Percentiles rank a stretch among this genome's conserved stretches.
Evolutionary conservation across 2,329 filamentous ascomycete genomes (phyloP).

Genomic region (Curvularia sp.): DNA sequence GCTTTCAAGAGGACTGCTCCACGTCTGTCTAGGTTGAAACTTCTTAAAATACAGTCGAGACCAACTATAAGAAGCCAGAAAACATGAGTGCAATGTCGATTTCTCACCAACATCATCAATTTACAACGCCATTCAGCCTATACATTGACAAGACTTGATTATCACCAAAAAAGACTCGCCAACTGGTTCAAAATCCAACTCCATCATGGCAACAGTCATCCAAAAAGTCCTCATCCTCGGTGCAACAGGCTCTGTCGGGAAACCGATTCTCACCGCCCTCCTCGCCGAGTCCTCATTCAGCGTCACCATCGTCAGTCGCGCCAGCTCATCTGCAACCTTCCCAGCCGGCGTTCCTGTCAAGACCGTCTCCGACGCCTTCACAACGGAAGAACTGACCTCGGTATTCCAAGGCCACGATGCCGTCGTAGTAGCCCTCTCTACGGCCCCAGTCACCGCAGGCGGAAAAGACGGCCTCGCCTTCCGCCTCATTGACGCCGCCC

Average conservation of each 20-base stretch:
- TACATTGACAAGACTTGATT: background rate
- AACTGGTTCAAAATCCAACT: background rate
- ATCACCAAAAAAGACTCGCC: background rate
- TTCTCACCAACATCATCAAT: background rate
- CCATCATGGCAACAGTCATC: constrained; percentile 18
- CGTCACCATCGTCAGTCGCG: constrained; percentile 45
- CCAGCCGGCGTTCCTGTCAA: constrained; percentile 37
- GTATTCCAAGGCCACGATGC: constrained; percentile 50
- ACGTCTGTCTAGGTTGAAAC: background rate
- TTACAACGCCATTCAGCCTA: background rate
- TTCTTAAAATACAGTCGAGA: background rate
- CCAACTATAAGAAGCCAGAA: background rate
- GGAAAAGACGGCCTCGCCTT: constrained; percentile 27
- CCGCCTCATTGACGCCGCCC: constrained; percentile 51
- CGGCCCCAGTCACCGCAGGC: constrained; percentile 32
- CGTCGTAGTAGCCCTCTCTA: constrained; percentile 46
- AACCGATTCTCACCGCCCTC: constrained; percentile 42
- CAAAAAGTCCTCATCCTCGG: constrained; percentile 41
- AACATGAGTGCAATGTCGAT: background rate
- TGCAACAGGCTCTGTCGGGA: constrained; percentile 35
- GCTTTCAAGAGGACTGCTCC: background rate
- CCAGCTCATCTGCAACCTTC: constrained; percentile 33
- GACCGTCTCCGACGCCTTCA: constrained; percentile 37
- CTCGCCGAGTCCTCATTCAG: constrained; percentile 44
- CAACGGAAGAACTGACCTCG: constrained; percentile 35